Percentiles rank a stretch among this genome's conserved stretches.
These are phyloP conservation scores for Populus ilicifolia DNA, from an alignment of 345 rosid genomes.

Conservation along the genomic window DNA sequence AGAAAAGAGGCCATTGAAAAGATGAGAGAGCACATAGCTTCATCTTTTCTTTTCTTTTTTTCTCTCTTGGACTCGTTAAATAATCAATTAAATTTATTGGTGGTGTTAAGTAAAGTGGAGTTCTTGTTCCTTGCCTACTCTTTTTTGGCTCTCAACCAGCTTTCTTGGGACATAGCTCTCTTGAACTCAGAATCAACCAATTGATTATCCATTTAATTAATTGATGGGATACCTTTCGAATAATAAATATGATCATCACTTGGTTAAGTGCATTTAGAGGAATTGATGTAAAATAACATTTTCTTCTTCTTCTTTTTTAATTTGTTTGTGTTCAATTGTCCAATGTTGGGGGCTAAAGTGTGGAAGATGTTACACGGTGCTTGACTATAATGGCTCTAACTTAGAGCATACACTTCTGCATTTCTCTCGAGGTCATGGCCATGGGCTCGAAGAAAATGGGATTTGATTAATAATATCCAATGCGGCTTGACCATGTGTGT, in stretches of 20 bases:
- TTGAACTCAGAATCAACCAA: constrained; percentile 27
- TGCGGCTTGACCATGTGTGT: constrained; percentile 12
- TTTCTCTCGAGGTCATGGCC: not conserved
- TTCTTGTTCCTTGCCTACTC: constrained; percentile 8
- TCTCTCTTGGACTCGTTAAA: not conserved
- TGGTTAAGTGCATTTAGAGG: not conserved
- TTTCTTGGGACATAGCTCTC: constrained; percentile 16
- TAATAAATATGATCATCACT: not conserved
- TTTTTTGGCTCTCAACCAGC: not conserved
- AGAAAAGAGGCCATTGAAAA: not conserved
- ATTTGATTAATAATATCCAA: constrained; percentile 8
- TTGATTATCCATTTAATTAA: not conserved
- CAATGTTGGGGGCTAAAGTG: not conserved
- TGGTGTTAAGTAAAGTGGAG: not conserved
- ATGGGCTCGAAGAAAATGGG: constrained; percentile 28
- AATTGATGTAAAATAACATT: not conserved
- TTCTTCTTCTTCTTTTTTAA: not conserved
- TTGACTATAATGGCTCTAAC: constrained; percentile 10
- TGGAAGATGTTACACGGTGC: constrained; percentile 30
- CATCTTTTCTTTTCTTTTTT: not conserved
- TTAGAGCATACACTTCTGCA: not conserved
- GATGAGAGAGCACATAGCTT: not conserved
- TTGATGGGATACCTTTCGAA: not conserved
- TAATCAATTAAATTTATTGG: not conserved
- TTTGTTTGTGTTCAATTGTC: not conserved